Evolutionary conservation across 495 filamentous ascomycete species (phyloP).

Genomic region (Podospora pseudoanserina): DNA sequence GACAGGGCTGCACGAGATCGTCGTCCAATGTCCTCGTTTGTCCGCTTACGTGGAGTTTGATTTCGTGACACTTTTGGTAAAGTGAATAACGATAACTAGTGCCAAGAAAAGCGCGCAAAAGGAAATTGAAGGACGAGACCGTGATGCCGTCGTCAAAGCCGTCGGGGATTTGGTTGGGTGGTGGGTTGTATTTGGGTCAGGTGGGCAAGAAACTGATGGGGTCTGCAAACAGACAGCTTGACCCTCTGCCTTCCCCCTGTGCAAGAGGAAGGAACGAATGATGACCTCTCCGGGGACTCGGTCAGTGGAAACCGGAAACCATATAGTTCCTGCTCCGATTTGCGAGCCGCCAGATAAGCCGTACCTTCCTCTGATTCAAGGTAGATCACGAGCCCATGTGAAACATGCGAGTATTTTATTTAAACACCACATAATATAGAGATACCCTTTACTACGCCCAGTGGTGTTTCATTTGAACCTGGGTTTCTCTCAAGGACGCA

Average conservation of each 20-base stretch:
- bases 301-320: neutral
- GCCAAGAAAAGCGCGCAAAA: neutral
- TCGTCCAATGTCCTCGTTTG: neutral
- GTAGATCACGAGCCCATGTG: no score
- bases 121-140: neutral
- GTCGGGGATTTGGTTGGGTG: neutral
- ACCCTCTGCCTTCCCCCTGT: neutral
- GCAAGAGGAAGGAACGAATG: neutral
- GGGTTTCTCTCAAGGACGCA: no score
- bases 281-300: neutral
- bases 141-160: neutral
- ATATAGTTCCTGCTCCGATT: no score
- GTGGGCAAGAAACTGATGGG: neutral
- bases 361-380: no score
- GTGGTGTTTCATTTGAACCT: no score
- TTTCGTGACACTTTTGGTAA: neutral
- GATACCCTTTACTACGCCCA: no score
- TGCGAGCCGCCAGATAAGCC: no score
- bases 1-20: neutral
- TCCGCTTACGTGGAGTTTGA: neutral
- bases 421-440: no score
- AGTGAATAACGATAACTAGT: neutral
- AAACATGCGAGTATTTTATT: no score
- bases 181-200: neutral
- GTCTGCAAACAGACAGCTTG: neutral